phyloP scores from a whole-genome alignment of 2,329 filamentous ascomycete species.

The Aspergillus sp. region DNA sequence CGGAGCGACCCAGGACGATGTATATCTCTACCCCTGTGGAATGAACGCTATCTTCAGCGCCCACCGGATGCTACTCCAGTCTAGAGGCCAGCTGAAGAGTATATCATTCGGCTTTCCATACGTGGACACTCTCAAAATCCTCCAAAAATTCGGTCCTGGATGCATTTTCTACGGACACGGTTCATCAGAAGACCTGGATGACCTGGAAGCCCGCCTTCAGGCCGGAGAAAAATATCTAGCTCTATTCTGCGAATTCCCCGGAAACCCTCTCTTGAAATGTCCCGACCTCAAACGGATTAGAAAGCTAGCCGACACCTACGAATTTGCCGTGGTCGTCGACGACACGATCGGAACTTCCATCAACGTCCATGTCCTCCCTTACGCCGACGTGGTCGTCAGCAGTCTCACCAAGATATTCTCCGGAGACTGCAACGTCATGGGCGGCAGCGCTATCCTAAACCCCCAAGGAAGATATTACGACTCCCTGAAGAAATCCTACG shows the following conservation, averaged over 20 bases:
- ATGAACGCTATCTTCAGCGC: not conserved
- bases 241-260: constrained; percentile 7
- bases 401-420: constrained; percentile 11
- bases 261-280: not conserved
- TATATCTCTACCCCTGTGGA: constrained; percentile 2
- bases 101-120: not conserved
- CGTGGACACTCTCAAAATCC: not conserved
- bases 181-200: not conserved
- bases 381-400: constrained; percentile 1
- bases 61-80: not conserved
- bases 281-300: not conserved
- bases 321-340: constrained; percentile 7
- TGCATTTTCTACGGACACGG: constrained; percentile 1
- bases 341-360: not conserved
- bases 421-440: constrained; percentile 7
- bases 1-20: not conserved
- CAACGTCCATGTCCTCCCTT: constrained; percentile 3
- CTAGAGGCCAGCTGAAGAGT: not conserved
- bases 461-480: not conserved
- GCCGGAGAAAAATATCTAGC: not conserved
- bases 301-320: not conserved
- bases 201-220: not conserved
- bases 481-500: not conserved
- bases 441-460: not conserved
- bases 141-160: not conserved